Evolutionary conservation across 176 grass and related monocot genomes (phyloP).

Genomic region (Bonia amplexicaulis): DNA sequence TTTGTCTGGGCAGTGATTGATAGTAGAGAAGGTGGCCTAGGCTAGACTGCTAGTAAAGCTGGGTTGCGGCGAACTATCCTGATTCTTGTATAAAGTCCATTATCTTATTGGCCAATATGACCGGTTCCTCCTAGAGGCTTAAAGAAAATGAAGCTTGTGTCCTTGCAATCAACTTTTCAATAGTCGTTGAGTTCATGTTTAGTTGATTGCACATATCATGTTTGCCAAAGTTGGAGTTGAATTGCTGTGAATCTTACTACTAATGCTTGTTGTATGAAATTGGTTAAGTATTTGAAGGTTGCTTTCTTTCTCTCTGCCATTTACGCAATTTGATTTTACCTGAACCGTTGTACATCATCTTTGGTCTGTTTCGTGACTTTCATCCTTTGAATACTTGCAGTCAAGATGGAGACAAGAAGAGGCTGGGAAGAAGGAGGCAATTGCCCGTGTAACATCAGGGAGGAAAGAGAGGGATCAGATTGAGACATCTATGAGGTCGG

Average conservation of each 20-base stretch:
- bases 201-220: neutral
- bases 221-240: neutral
- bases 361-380: neutral
- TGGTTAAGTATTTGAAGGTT: neutral
- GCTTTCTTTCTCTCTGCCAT: neutral
- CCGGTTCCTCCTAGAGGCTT: neutral
- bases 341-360: neutral
- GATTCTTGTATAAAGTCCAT: neutral
- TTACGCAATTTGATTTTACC: neutral
- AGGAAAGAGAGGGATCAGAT: slow-evolving; percentile 67
- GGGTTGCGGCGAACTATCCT: neutral
- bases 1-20: neutral
- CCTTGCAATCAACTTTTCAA: neutral
- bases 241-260: neutral
- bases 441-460: slow-evolving; percentile 42
- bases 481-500: slow-evolving; percentile 59
- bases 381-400: slow-evolving; percentile 33
- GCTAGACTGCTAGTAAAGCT: neutral
- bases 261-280: neutral
- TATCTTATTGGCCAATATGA: neutral
- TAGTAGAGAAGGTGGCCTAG: neutral
- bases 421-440: slow-evolving; percentile 49
- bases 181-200: neutral
- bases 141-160: neutral
- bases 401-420: slow-evolving; percentile 58